Conservation (phyloP, 2,329 filamentous ascomycete species). For the Aureobasidium sp. region DNA sequence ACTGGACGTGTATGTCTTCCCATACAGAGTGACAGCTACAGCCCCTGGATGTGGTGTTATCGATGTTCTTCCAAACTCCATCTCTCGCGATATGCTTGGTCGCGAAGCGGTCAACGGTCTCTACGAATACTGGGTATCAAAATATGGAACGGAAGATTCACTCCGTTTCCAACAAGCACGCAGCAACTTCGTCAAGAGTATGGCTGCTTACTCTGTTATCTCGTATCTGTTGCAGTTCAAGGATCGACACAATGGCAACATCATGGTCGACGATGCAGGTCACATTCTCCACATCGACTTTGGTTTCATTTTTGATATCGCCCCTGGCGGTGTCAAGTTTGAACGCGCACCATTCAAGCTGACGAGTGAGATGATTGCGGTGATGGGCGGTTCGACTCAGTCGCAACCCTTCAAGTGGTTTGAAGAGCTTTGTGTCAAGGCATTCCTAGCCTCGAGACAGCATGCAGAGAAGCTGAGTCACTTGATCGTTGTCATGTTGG, state of each 20-base stretch:
- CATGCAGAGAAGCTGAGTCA: conserved; percentile 85
- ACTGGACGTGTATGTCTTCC: conserved; percentile 92
- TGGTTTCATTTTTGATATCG: conserved; percentile 98
- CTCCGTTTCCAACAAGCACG: conserved; percentile 91
- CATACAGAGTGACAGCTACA: conserved; percentile 93
- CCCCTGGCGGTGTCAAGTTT: conserved; percentile 92
- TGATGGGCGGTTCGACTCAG: conserved; percentile 80
- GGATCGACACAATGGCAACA: conserved; percentile 97
- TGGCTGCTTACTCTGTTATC: conserved; percentile 97
- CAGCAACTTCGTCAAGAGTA: conserved; percentile 96
- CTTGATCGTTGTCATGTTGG: conserved; percentile 90
- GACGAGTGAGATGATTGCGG: conserved; percentile 94
- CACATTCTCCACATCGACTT: conserved; percentile 99
- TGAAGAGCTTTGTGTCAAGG: conserved; percentile 91
- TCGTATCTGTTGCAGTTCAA: conserved; percentile 98
- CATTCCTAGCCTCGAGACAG: conserved; percentile 80
- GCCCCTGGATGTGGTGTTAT: conserved; percentile 97
- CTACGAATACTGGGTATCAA: conserved; percentile 96
- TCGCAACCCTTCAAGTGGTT: conserved; percentile 93
- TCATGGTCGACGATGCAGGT: conserved; percentile 96
- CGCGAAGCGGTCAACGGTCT: conserved; percentile 96
- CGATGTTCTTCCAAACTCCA: conserved; percentile 94
- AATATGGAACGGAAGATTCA: conserved; percentile 94
- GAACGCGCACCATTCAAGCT: conserved; percentile 98
- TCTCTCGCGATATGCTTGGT: conserved; percentile 96